Evolutionary conservation across 768 basidiomycete species (phyloP).

Genomic region (Lactifluus echinatus): DNA sequence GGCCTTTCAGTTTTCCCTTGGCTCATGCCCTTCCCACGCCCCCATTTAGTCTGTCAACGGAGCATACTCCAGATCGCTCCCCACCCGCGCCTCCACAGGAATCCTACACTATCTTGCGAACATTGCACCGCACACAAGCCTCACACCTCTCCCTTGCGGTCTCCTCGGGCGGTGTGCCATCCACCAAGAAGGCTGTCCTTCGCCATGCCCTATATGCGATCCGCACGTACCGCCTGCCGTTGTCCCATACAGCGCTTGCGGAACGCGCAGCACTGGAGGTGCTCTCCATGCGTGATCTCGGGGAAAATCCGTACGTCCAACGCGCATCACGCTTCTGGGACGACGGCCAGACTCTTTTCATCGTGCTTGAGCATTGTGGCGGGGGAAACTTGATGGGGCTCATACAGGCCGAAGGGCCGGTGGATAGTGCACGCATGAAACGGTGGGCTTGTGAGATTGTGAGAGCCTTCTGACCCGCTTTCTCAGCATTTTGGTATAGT

Average conservation of each 20-base stretch:
- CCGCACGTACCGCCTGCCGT: conserved; percentile 17
- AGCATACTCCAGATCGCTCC: neutral
- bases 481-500: neutral
- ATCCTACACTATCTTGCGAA: conserved; percentile 19
- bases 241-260: conserved; percentile 3
- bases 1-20: neutral
- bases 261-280: conserved; percentile 15
- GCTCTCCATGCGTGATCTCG: neutral
- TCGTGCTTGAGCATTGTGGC: conserved; percentile 17
- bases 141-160: conserved; percentile 15
- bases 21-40: conserved; percentile 2
- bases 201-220: conserved; percentile 17
- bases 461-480: neutral
- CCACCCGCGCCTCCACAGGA: neutral
- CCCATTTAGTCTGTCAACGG: neutral
- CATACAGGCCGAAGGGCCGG: conserved; percentile 13
- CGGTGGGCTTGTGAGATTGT: conserved; percentile 19
- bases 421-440: conserved; percentile 4
- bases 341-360: conserved; percentile 14
- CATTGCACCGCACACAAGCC: conserved; percentile 14
- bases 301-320: conserved; percentile 14
- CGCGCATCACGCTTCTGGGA: conserved; percentile 18
- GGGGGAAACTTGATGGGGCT: conserved; percentile 14
- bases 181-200: conserved; percentile 6
- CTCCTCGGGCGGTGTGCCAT: conserved; percentile 3